Evolutionary conservation across 345 rosid species (phyloP).

Genomic region (Bruguiera parviflora): DNA sequence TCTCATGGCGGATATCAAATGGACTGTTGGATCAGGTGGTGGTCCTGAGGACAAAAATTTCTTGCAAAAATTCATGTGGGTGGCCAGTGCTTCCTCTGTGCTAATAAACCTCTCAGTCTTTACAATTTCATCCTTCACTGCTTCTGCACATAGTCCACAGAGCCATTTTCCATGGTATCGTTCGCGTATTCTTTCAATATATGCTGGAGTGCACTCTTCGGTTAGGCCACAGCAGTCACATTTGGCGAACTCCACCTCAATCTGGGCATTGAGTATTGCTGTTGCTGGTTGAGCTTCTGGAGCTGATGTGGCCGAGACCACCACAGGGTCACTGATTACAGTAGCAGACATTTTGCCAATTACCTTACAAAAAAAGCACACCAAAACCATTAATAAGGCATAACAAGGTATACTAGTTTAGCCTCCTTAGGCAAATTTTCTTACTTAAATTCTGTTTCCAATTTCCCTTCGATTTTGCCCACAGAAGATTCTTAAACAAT

Average conservation of each 20-base stretch:
- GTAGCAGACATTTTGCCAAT: conserved; percentile 68
- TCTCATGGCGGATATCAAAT: conserved; percentile 81
- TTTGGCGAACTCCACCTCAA: conserved; percentile 55
- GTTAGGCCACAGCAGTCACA: conserved; percentile 90
- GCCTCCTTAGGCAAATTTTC: too few species aligned
- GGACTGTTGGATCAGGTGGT: conserved; percentile 70
- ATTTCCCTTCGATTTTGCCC: too few species aligned
- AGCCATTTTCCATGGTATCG: conserved; percentile 81
- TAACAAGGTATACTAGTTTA: not conserved
- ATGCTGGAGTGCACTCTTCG: conserved; percentile 89
- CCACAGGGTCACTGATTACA: conserved; percentile 54
- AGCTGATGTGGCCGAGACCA: conserved; percentile 33
- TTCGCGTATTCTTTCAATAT: conserved; percentile 58
- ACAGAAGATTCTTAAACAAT: too few species aligned
- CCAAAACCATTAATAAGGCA: not conserved
- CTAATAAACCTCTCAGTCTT: conserved; percentile 62
- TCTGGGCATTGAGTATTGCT: conserved; percentile 32
- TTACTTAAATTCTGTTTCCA: too few species aligned
- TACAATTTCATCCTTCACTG: conserved; percentile 73
- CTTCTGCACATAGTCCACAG: conserved; percentile 92
- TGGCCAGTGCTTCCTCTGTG: conserved; percentile 82
- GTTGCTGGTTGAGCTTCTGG: conserved; percentile 44
- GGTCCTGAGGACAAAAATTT: conserved; percentile 66
- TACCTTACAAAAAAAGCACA: conserved; percentile 22
- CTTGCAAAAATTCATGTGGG: conserved; percentile 77